phyloP scores from a whole-genome alignment of 257 asterid species.

The Solanum raphanifolium region DNA sequence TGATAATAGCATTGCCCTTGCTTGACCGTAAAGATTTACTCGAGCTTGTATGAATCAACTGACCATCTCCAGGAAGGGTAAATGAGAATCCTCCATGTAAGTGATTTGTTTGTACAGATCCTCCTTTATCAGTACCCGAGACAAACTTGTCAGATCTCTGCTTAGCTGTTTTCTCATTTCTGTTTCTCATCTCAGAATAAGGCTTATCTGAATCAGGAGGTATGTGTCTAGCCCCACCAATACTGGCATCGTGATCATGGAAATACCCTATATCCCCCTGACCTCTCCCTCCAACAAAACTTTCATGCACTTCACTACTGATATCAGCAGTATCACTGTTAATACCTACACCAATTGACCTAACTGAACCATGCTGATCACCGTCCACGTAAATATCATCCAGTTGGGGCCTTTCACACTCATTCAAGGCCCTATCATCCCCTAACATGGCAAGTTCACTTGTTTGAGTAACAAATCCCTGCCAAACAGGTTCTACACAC shows the following conservation, averaged over 20 bases:
- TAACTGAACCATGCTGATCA: constrained; percentile 20
- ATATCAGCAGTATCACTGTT: constrained; percentile 14
- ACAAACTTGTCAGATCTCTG: not conserved
- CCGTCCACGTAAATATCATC: constrained; percentile 11
- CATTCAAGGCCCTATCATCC: constrained; percentile 3
- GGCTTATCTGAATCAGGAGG: constrained; percentile 8
- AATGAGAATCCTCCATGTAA: constrained; percentile 12
- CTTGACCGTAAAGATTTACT: constrained; percentile 9
- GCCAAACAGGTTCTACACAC: constrained; percentile 21
- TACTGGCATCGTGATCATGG: constrained; percentile 6
- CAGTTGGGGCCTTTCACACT: constrained; percentile 6
- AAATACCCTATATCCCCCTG: constrained; percentile 7
- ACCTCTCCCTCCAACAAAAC: constrained; percentile 13
- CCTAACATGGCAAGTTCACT: constrained; percentile 10
- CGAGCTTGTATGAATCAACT: constrained; percentile 6
- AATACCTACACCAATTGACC: constrained; percentile 22
- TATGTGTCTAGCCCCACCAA: constrained; percentile 11
- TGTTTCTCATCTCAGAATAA: constrained; percentile 1
- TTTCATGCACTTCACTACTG: constrained; percentile 13
- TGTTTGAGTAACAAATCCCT: constrained; percentile 16
- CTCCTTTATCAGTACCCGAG: constrained; percentile 2
- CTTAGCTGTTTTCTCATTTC: not conserved
- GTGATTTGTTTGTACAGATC: constrained; percentile 5
- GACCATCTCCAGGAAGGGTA: constrained; percentile 16
- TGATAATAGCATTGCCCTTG: not conserved